phyloP scores from a whole-genome alignment of 352 stramenopile genomes.

The Globisporangium apiculatum region DNA sequence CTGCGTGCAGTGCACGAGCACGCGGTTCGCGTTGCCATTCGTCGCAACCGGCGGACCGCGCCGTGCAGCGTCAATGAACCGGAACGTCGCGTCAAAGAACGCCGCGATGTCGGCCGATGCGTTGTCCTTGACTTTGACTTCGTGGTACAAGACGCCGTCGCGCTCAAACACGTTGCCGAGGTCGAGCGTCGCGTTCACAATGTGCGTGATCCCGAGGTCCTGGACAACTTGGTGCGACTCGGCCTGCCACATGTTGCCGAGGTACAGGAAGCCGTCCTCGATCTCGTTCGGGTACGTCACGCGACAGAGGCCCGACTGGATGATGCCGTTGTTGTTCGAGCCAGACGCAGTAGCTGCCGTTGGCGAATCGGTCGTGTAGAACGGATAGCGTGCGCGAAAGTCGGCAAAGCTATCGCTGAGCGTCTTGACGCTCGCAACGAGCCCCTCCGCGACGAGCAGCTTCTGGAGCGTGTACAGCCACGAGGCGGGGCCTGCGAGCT shows the following conservation, averaged over 20 bases:
- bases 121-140: conserved; percentile 49
- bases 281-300: conserved; percentile 73
- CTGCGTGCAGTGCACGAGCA: conserved; percentile 70
- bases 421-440: conserved; percentile 35
- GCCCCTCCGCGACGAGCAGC: conserved; percentile 39
- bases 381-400: conserved; percentile 52
- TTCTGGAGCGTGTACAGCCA: conserved; percentile 34
- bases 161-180: conserved; percentile 46
- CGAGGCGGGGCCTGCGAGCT: conserved; percentile 16
- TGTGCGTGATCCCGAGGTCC: conserved; percentile 62
- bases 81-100: conserved; percentile 38
- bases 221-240: conserved; percentile 38
- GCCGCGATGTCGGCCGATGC: conserved; percentile 32
- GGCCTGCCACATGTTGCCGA: conserved; percentile 75
- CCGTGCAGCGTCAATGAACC: conserved; percentile 34
- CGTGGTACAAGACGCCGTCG: conserved; percentile 46
- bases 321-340: conserved; percentile 8
- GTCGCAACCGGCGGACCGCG: not conserved
- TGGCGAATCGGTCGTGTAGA: conserved; percentile 41
- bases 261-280: conserved; percentile 49
- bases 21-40: conserved; percentile 12
- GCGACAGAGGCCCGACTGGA: conserved; percentile 25
- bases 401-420: conserved; percentile 28
- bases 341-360: not conserved
- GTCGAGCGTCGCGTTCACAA: conserved; percentile 58